Base-by-base conservation (phyloP, 139 green algal genomes). In the Chlamydomonas incerta region DNA sequence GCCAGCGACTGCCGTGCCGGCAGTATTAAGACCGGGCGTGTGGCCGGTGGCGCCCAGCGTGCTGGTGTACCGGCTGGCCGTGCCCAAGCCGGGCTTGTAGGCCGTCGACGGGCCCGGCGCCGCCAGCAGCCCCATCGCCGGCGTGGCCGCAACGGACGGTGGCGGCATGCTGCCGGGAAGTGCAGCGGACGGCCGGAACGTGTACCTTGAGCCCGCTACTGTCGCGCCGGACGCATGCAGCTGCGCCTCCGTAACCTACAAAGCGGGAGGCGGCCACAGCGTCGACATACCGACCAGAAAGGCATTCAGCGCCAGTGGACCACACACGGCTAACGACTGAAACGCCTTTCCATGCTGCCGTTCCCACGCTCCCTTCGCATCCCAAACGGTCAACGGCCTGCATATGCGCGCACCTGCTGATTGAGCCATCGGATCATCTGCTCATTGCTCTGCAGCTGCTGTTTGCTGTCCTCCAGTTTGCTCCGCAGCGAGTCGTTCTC, bases 351-450 rank as follows among this genome's bases (percentile, higher is more conserved):
- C 11, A 20, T 10, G 50, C 50, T 20, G 11, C 50, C 10, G 50
- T 57, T 57, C 11, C 50, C 11, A 20, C 11, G 50, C 50, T 14
- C 11, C 50, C 14, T 10, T 14, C 10, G 50, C 14, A 57, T 57
- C 11, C 11, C 50, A 57, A 14, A 10, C 10, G 14, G 50, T 20
- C 50, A 14, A 57, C 50, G 50, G 14, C 50, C 11, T 14, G 10
- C 50, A 57, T 57, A 6, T 13, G 2, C 71, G 1, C 80, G 17
- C 71, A 94, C 88, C 92, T 98, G 96, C 55, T 93, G 92, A 90
- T 99, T 98, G 15, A 99, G 93, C 97, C 97, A 99, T 1, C 94
- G 86, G 37, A 99, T 98, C 95, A 99, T 98, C 86, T 98, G 93
- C 87, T 99, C 94, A 80, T 97, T 98, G 88, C 90, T 93, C 82